Conservation (phyloP, 2,329 filamentous ascomycete genomes). For the Cryoendolithus antarcticus region DNA sequence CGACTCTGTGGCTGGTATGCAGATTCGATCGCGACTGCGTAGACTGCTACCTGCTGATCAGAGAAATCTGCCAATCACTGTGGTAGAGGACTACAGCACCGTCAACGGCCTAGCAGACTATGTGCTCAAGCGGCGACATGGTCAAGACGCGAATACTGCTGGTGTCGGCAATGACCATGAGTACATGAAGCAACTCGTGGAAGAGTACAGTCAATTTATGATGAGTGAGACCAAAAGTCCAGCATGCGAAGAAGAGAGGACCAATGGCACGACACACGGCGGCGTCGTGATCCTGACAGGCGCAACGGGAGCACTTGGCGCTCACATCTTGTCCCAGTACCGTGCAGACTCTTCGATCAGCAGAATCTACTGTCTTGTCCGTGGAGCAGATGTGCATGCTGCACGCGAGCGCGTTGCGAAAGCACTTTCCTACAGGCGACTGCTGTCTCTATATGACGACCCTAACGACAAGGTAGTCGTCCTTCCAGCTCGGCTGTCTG, state of each 20-base stretch:
- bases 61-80: slow-evolving; percentile 39
- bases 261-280: slow-evolving; percentile 3
- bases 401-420: slow-evolving; percentile 34
- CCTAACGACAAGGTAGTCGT: slow-evolving; percentile 31
- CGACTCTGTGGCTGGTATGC: slow-evolving; percentile 47
- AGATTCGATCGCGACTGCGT: slow-evolving; percentile 32
- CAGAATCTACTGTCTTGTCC: slow-evolving; percentile 45
- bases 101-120: slow-evolving; percentile 30
- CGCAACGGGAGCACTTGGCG: slow-evolving; percentile 39
- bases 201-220: slow-evolving; percentile 34
- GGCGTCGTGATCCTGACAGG: slow-evolving; percentile 33
- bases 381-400: slow-evolving; percentile 32
- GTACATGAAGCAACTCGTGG: slow-evolving; percentile 35
- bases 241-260: background rate
- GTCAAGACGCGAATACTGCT: slow-evolving; percentile 10
- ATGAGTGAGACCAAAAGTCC: slow-evolving; percentile 1
- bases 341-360: slow-evolving; percentile 25
- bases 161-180: slow-evolving; percentile 23
- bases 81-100: slow-evolving; percentile 49
- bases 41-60: slow-evolving; percentile 23
- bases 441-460: slow-evolving; percentile 16
- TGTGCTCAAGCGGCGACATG: slow-evolving; percentile 28
- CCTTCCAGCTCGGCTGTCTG: slow-evolving; percentile 36
- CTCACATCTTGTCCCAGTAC: slow-evolving; percentile 38
- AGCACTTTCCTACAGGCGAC: slow-evolving; percentile 29